Conservation (phyloP, 2,329 filamentous ascomycete species). For the Sporothrix luriei region DNA sequence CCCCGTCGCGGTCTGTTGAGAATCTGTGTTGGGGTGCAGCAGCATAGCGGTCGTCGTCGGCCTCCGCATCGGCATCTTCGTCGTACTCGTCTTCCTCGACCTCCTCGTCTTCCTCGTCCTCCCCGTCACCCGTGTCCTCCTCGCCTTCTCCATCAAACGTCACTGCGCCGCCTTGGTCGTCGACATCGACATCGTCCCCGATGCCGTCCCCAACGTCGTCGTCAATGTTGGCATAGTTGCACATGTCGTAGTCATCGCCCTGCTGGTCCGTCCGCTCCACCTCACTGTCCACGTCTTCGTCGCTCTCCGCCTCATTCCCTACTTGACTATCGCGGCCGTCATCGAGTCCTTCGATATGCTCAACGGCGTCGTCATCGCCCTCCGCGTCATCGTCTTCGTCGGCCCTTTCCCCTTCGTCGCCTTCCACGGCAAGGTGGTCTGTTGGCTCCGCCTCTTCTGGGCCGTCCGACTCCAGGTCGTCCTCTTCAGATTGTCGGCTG, state of each 20-base stretch:
- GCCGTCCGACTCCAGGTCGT: constrained; percentile 40
- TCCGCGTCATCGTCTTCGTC: constrained; percentile 38
- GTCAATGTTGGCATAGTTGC: constrained; percentile 42
- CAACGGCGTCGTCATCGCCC: constrained; percentile 26
- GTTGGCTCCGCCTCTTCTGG: constrained; percentile 42
- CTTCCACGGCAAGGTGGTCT: constrained; percentile 38
- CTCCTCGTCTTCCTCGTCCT: constrained; percentile 34
- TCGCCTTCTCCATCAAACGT: constrained; percentile 34
- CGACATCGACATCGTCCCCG: constrained; percentile 30
- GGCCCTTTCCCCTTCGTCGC: constrained; percentile 31
- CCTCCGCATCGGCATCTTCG: constrained; percentile 30
- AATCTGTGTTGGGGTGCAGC: constrained; percentile 24
- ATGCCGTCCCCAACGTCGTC: constrained; percentile 39
- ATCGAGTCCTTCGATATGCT: constrained; percentile 36
- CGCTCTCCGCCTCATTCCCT: constrained; percentile 37
- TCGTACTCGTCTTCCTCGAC: constrained; percentile 38
- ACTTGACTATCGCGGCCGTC: constrained; percentile 37
- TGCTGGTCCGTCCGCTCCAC: constrained; percentile 33
- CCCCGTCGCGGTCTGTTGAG: neutral
- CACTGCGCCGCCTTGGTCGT: constrained; percentile 29
- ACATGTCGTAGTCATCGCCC: constrained; percentile 41
- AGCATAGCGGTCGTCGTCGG: constrained; percentile 27
- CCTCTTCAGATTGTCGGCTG: constrained; percentile 31
- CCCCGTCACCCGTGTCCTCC: constrained; percentile 35
- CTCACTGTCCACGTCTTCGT: constrained; percentile 38